Base-by-base conservation (phyloP, 2,329 filamentous ascomycete species). In the Colletotrichum sidae region DNA sequence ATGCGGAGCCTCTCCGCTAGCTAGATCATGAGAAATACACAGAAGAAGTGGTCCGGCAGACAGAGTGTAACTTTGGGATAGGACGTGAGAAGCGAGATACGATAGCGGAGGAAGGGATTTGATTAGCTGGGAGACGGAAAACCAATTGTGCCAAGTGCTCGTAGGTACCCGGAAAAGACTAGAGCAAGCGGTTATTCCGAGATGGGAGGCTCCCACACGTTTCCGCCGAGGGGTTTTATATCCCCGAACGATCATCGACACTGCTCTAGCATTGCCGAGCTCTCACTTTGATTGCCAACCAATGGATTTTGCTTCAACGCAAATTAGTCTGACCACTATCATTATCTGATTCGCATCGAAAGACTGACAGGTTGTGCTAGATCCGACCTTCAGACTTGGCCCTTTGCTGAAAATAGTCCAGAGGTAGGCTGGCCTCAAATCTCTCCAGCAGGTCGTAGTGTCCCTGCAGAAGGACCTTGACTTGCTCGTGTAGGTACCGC, bases 391-490 rank as follows among this genome's bases (percentile, higher is more conserved):
- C 46, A 15, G 53, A 47, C 17, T 13, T 57, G 8, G 46, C 45
- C 42, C 59, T 41, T 41, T 59, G 56, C 6, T 52, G 9, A 7
- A 65, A 49, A 35, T 65, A 61, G 5, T 61, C 62, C 8, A 12
- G 33, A 1, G 62, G 62, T 11, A 65, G 57, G 9, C 45, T 55
- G 13, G 51, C 56, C 25, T 65, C 62, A 12, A 65, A 65, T n/a
- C 57, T 61, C 11, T 65, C 57, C n/a, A 65, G 15, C 25, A 65
- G 46, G 15, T 65, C 62, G 9, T 13, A 17, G 12, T 65, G 62
- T 10, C 62, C 62, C 4, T 47, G 57, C 7, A 65, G 44, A 12
- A 65, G 8, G 1, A 12, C 47, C 13, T 39, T 52, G 8, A 49
- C 62, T 8, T 25, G 61, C 11, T 53, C 51, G 15, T 65, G 62